Evolutionary conservation across 164 flowering plant species (phyloP).

Genomic region (Protea cynaroides): DNA sequence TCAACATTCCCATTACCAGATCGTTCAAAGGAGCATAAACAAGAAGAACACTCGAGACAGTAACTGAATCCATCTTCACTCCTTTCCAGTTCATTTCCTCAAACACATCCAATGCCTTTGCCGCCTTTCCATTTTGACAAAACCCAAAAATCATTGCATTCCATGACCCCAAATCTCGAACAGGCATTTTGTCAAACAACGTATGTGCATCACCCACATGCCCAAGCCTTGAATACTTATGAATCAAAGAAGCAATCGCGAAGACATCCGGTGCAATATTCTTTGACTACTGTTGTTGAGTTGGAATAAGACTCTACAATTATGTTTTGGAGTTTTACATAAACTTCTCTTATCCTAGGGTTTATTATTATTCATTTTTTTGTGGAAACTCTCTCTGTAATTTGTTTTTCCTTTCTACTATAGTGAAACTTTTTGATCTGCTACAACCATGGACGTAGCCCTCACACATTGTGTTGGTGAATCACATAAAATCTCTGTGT

Average conservation of each 20-base stretch:
- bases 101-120: slow-evolving; percentile 39
- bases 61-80: slow-evolving; percentile 43
- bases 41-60: slow-evolving; percentile 47
- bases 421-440: no score
- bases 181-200: slow-evolving; percentile 51
- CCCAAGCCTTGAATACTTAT: slow-evolving; percentile 55
- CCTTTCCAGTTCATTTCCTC: slow-evolving; percentile 45
- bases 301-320: no score
- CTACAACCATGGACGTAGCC: no score
- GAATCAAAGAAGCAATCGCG: slow-evolving; percentile 60
- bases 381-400: no score
- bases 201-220: slow-evolving; percentile 30
- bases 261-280: slow-evolving; percentile 68
- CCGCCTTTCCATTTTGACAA: slow-evolving; percentile 47
- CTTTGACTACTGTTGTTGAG: no score
- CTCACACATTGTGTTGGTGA: no score
- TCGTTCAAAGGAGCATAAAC: slow-evolving; percentile 42
- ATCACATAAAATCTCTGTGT: no score
- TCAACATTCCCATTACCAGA: slow-evolving; percentile 26
- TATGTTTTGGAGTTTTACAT: no score
- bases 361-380: no score
- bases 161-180: slow-evolving; percentile 57
- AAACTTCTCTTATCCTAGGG: no score
- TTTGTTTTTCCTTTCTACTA: no score
- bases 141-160: slow-evolving; percentile 63